Evolutionary conservation across 495 filamentous ascomycete genomes (phyloP), one percentile per base, ranked within the genome.

Genomic region (Letharia columbiana): DNA sequence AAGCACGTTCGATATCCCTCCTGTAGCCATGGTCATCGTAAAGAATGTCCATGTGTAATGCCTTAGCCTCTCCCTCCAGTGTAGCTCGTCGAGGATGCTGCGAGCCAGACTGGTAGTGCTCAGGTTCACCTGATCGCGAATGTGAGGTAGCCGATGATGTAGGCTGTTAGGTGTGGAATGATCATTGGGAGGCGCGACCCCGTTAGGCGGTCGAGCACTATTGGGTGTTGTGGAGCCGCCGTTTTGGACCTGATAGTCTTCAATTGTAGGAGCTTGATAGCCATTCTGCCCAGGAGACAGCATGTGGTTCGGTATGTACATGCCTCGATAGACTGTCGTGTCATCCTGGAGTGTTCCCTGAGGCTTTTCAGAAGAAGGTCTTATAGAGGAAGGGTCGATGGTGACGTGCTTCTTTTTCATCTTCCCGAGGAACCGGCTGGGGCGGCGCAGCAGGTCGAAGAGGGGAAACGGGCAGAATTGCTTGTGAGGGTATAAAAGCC

Each of bases 21-120:
- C 91, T 0, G 91, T 94, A 4, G 91, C 90, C 90, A 92, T 92
- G 20, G 82, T 84, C 77, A 89, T 79, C 6, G 87, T 89, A 65
- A 90, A 90, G 77, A 84, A 91, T 10, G 86, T 87, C 87, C 87
- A 90, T 1, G 82, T 83, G 47, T 79, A 73, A 73, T 83, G 80
- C 4, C 79, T 76, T 67, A 83, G 79, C 7, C 81, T 74, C 60
- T 80, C 72, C 61, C 76, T 77, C 79, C 79, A 83, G n/a, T 73
- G 71, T 31, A 81, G 74, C 18, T 63, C 70, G 33, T 73, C 68
- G 6, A 69, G 3, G 50, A 64, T 52, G 11, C 61, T 23, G 44
- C 64, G 64, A 41, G 59, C 60, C 0, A 68, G 60, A 49, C 60
- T 66, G 15, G 42, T 42, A 17, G 18, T 66, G 63, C 70, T 71